Conservation (phyloP, 441 rosid genomes). For the Omphalea diandra region DNA sequence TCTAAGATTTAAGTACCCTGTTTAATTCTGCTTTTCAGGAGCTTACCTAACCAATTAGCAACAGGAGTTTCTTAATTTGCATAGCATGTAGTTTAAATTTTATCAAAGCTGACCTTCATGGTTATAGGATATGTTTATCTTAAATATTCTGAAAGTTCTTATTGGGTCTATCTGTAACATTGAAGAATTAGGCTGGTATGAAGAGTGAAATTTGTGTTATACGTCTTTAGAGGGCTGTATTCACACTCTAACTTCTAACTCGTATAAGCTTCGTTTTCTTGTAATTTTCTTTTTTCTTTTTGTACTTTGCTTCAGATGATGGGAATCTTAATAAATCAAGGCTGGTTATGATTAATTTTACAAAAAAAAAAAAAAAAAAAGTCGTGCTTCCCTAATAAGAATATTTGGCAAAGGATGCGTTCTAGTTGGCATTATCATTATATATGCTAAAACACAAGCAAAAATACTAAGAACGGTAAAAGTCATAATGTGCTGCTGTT, state of each 20-base stretch:
- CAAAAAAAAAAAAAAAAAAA: too few relatives aligned
- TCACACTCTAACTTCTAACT: constrained; percentile 19
- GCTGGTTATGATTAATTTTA: too few relatives aligned
- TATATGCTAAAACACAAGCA: too few relatives aligned
- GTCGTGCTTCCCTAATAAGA: too few relatives aligned
- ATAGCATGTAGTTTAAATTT: constrained; percentile 45
- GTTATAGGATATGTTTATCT: constrained; percentile 42
- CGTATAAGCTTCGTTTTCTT: too few relatives aligned
- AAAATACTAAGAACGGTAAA: too few relatives aligned
- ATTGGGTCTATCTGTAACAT: constrained; percentile 26
- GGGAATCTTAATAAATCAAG: too few relatives aligned
- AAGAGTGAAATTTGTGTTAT: constrained; percentile 32
- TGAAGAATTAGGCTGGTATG: constrained; percentile 34
- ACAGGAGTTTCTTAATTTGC: constrained; percentile 41
- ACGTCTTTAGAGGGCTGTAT: constrained; percentile 40
- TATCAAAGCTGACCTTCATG: constrained; percentile 42
- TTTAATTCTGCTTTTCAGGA: constrained; percentile 23
- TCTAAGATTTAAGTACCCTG: constrained; percentile 35
- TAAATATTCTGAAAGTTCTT: constrained; percentile 29
- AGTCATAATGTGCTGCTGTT: too few relatives aligned
- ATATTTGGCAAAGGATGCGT: too few relatives aligned
- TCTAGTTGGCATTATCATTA: too few relatives aligned
- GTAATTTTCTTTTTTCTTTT: too few relatives aligned
- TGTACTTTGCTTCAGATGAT: too few relatives aligned
- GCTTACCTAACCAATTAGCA: constrained; percentile 58